Conservation (phyloP, 257 asterid genomes). For the Asclepias syriaca region DNA sequence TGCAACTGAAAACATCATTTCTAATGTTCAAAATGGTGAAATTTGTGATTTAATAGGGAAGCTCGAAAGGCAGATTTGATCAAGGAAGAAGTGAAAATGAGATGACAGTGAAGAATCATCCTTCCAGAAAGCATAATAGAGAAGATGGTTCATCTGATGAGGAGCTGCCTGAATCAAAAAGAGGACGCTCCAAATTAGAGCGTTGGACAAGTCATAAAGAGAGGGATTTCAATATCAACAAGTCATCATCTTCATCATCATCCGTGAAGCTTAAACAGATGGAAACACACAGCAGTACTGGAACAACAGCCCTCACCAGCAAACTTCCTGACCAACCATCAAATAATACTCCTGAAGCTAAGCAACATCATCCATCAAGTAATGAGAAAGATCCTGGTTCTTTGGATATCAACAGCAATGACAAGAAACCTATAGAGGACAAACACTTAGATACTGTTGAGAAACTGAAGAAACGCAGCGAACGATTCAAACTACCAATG, state of each 20-base stretch:
- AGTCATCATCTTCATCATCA: conserved; percentile 37
- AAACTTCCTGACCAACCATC: conserved; percentile 40
- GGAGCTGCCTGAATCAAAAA: conserved; percentile 45
- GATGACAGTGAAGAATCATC: conserved; percentile 33
- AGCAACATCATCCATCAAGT: conserved; percentile 35
- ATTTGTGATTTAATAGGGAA: conserved; percentile 39
- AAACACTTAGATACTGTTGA: conserved; percentile 90
- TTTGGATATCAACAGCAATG: conserved; percentile 35
- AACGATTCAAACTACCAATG: conserved; percentile 95
- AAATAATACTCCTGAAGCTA: conserved; percentile 31
- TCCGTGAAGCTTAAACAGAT: conserved; percentile 41
- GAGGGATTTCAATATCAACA: conserved; percentile 43
- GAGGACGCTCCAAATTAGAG: conserved; percentile 86
- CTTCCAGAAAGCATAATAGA: conserved; percentile 39
- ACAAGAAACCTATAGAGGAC: conserved; percentile 42
- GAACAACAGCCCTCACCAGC: conserved; percentile 26
- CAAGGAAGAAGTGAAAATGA: conserved; percentile 40
- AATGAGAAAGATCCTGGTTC: conserved; percentile 35
- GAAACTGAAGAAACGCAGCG: conserved; percentile 87
- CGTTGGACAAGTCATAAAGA: conserved; percentile 93
- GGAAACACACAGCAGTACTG: conserved; percentile 23
- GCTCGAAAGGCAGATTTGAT: conserved; percentile 43
- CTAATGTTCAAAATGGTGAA: not conserved
- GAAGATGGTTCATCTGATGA: conserved; percentile 68
- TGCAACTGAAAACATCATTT: not conserved